phyloP scores from a whole-genome alignment of 352 stramenopile genomes.

The Aphanomyces astaci region DNA sequence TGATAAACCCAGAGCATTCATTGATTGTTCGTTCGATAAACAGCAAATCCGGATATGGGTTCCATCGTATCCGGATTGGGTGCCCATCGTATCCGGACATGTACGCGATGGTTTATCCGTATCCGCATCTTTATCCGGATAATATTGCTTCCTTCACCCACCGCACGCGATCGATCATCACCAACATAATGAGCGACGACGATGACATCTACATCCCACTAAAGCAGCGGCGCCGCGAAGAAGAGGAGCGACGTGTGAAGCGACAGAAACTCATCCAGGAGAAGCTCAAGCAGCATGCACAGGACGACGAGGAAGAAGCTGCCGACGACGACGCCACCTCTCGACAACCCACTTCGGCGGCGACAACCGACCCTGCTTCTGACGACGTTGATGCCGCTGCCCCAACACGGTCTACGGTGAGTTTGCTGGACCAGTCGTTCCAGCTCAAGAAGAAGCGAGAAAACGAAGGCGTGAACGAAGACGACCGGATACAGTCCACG shows the following conservation, averaged over 20 bases:
- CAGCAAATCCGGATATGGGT: too few relatives aligned
- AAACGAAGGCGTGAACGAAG: conserved; percentile 66
- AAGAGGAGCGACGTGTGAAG: conserved; percentile 54
- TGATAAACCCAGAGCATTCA: too few relatives aligned
- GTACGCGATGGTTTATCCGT: too few relatives aligned
- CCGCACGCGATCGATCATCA: too few relatives aligned
- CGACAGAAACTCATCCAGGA: conserved; percentile 47
- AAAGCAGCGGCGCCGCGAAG: conserved; percentile 57
- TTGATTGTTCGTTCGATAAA: too few relatives aligned
- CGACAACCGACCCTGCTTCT: background rate
- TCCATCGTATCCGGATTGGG: too few relatives aligned
- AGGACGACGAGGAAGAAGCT: conserved; percentile 31
- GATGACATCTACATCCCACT: conserved; percentile 71
- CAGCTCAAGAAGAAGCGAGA: conserved; percentile 75
- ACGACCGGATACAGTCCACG: conserved; percentile 69
- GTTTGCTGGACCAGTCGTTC: conserved; percentile 74
- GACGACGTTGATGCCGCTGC: conserved; percentile 18
- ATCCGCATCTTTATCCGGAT: too few relatives aligned
- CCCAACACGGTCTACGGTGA: conserved; percentile 47
- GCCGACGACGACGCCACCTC: conserved; percentile 24
- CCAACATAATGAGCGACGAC: conserved; percentile 22
- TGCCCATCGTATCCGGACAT: too few relatives aligned
- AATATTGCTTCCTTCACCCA: too few relatives aligned
- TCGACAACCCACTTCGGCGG: conserved; percentile 2
- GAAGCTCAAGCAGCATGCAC: conserved; percentile 38